Percentiles rank a stretch among this genome's conserved stretches.
phyloP scores from a whole-genome alignment of 805 yeast genomes.

The Ogataea chonburiensis region DNA sequence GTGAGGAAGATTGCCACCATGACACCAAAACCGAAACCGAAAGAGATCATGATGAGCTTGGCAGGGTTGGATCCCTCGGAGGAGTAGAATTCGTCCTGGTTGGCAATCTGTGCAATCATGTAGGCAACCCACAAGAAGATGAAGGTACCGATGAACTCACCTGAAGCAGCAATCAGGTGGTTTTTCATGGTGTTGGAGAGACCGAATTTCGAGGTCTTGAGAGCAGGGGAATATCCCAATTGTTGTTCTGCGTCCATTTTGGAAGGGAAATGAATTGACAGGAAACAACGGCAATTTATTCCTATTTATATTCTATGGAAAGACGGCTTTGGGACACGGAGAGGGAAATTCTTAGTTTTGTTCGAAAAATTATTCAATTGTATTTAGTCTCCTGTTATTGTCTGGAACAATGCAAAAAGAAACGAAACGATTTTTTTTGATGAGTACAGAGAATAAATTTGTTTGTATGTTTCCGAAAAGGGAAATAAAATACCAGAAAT shows the following conservation, averaged over 20 bases:
- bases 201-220: conserved; percentile 35
- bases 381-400: neutral
- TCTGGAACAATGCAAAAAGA: conserved; percentile 1
- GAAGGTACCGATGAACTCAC: conserved; percentile 86
- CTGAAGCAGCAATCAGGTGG: conserved; percentile 65
- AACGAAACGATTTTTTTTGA: neutral
- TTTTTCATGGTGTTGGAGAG: conserved; percentile 49
- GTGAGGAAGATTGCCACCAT: conserved; percentile 69
- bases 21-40: conserved; percentile 86
- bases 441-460: neutral
- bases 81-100: conserved; percentile 35
- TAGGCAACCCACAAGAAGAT: conserved; percentile 80
- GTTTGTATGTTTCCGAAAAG: conserved; percentile 1
- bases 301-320: conserved; percentile 11
- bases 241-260: conserved; percentile 40
- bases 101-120: conserved; percentile 81
- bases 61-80: conserved; percentile 48
- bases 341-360: too few relatives aligned
- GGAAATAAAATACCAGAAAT: conserved; percentile 1
- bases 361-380: too few relatives aligned
- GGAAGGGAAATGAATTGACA: neutral
- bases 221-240: conserved; percentile 41
- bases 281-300: neutral
- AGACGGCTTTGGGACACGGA: too few relatives aligned
- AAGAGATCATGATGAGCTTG: conserved; percentile 73